Conservation (phyloP, 371 early-diverging fungal genomes). For the Synchytrium microbalum region DNA sequence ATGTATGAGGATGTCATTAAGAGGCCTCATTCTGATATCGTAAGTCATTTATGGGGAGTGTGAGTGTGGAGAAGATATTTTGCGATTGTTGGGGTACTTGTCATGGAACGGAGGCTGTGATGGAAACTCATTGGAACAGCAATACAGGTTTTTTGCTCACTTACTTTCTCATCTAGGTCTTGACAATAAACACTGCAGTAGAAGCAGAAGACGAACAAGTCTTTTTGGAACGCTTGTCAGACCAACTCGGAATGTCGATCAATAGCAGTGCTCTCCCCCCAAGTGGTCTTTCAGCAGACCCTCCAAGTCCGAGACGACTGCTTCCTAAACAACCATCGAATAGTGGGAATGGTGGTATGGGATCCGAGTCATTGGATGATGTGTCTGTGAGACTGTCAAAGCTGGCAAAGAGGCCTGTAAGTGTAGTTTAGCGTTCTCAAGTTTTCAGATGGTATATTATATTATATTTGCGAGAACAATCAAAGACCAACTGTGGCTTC, state of each 20-base stretch:
- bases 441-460: not conserved
- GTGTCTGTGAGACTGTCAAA: not conserved
- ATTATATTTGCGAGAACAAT: too few species aligned
- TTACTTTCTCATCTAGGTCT: slow-evolving; percentile 19
- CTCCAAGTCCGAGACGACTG: too few species aligned
- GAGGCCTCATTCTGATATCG: slow-evolving; percentile 18
- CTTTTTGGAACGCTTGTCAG: slow-evolving; percentile 54
- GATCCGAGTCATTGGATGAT: slow-evolving; percentile 1
- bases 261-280: not conserved
- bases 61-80: not conserved
- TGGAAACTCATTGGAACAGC: not conserved
- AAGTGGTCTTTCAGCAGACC: not conserved
- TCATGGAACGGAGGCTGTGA: too few species aligned
- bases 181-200: slow-evolving; percentile 37
- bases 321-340: not conserved
- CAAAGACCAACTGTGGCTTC: too few species aligned
- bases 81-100: too few species aligned
- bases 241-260: not conserved
- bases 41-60: slow-evolving; percentile 1
- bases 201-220: slow-evolving; percentile 74
- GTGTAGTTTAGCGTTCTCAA: too few species aligned
- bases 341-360: not conserved
- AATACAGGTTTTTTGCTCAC: too few species aligned
- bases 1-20: slow-evolving; percentile 36
- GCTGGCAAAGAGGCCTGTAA: not conserved